phyloP scores from a whole-genome alignment of 805 yeast genomes.

The Metschnikowia kunwiensis region DNA sequence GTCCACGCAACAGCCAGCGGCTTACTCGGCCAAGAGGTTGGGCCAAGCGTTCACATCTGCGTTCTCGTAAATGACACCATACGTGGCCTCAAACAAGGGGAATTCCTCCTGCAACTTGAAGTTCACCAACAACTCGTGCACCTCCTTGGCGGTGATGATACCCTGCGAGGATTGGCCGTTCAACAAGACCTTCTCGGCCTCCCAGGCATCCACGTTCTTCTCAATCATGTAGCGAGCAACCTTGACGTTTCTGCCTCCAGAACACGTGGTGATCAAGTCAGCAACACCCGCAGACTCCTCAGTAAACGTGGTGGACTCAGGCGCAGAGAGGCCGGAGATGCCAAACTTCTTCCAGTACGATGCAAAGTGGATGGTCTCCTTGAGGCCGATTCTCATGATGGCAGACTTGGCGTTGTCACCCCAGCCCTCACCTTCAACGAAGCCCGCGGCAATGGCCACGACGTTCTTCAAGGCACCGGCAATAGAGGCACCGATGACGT shows the following conservation, averaged over 20 bases:
- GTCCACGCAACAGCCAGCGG: neutral
- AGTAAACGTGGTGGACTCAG: conserved; percentile 42
- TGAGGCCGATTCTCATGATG: conserved; percentile 44
- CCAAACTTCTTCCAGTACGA: conserved; percentile 23
- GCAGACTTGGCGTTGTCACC: conserved; percentile 50
- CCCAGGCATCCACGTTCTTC: conserved; percentile 40
- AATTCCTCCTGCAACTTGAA: conserved; percentile 34
- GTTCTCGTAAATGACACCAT: conserved; percentile 40
- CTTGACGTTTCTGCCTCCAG: conserved; percentile 48
- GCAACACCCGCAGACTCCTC: conserved; percentile 48
- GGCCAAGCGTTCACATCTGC: conserved; percentile 44
- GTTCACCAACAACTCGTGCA: conserved; percentile 42
- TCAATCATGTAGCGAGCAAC: conserved; percentile 46
- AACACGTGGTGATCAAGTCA: conserved; percentile 46
- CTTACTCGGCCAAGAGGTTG: conserved; percentile 30
- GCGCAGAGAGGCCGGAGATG: conserved; percentile 27
- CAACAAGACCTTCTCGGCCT: conserved; percentile 42
- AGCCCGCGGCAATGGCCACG: conserved; percentile 46
- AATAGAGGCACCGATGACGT: conserved; percentile 45
- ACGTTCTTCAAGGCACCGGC: conserved; percentile 48
- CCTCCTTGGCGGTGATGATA: conserved; percentile 45
- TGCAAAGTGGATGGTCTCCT: conserved; percentile 43
- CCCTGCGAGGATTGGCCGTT: conserved; percentile 49
- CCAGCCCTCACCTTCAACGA: conserved; percentile 48
- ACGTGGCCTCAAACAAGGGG: conserved; percentile 47